These are phyloP conservation scores for Simplicillium sp. DNA, from an alignment of 2,329 filamentous ascomycete species.

Conservation along the genomic window DNA sequence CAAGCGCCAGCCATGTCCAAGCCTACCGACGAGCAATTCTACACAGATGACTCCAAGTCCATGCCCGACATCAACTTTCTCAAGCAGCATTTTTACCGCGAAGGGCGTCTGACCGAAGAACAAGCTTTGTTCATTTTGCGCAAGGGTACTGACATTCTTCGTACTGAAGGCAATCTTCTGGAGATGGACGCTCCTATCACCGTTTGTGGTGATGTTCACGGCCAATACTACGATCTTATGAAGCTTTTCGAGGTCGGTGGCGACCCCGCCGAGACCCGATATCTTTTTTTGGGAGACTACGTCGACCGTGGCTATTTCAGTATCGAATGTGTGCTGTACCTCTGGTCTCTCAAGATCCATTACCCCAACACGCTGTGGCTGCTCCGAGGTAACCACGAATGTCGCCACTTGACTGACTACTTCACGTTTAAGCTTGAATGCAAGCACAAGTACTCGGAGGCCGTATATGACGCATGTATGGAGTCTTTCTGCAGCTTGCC, in stretches of 20 bases:
- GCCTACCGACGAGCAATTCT: slow-evolving; percentile 91
- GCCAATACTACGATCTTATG: slow-evolving; percentile 99
- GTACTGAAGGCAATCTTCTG: slow-evolving; percentile 84
- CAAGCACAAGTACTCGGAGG: slow-evolving; percentile 98
- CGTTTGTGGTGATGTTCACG: slow-evolving; percentile 95
- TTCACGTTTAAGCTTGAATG: slow-evolving; percentile 99
- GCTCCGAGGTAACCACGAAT: slow-evolving; percentile 95
- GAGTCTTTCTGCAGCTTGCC: slow-evolving; percentile 94
- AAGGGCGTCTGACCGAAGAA: slow-evolving; percentile 92
- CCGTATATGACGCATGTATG: slow-evolving; percentile 94
- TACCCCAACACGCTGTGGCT: slow-evolving; percentile 97
- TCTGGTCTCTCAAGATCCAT: slow-evolving; percentile 98
- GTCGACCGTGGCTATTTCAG: slow-evolving; percentile 98
- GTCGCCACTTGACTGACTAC: slow-evolving; percentile 96
- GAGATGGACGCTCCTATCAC: slow-evolving; percentile 99
- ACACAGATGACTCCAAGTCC: slow-evolving; percentile 70
- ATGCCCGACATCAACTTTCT: slow-evolving; percentile 92
- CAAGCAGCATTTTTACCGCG: slow-evolving; percentile 97
- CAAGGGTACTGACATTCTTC: slow-evolving; percentile 78
- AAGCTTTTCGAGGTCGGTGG: slow-evolving; percentile 98
- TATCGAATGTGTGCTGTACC: slow-evolving; percentile 96
- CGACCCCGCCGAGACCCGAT: slow-evolving; percentile 90
- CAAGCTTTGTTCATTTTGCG: slow-evolving; percentile 94
- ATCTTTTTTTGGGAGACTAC: slow-evolving; percentile 95
- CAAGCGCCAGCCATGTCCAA: slow-evolving; percentile 93